Base-by-base conservation (phyloP, 169 alveolate genomes). In the Babesia caballi region DNA sequence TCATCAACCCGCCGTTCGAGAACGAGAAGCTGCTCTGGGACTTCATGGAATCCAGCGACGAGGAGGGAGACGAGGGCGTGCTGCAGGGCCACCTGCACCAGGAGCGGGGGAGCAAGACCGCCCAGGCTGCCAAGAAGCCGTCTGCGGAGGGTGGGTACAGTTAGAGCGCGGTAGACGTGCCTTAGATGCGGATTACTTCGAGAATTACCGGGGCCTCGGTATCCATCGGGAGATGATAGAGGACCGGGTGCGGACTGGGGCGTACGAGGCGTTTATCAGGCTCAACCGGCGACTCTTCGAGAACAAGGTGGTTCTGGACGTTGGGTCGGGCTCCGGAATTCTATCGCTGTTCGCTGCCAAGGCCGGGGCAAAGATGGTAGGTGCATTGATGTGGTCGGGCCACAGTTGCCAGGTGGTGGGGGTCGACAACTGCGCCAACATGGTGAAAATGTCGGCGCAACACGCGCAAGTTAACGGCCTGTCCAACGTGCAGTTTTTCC, bases 281-380 rank as follows among this genome's bases (percentile, higher is more conserved):
- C 66, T 88, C 41, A 82, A 82, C 66, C 60, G 66, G 25, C 65
- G 74, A 49, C 76, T 82, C n/a, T 94, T 94, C 85, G 72, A 89
- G 80, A 91, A 93, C 76, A 94, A 94, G 70, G 82, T 92, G 12
- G 99, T 97, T 0, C 80, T 97, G 21, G 99, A 97, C 81, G 93
- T 97, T 11, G 99, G 99, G 0, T 91, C 97, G 36, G 99, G 99
- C 17, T 95, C 98, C 1, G 98, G 99, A 12, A 96, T 97, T 35
- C 88, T 97, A 41, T 89, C 96, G 27, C 91, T 96, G 58, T 96
- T 97, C 83, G 98, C 99, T 35, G 97, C 98, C 30, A 78, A 83
- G 65, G 97, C 98, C 0, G 98, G 99, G 25, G 98, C 98, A 0
- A 85, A 87, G 53, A 96, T 95, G 74, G 98, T 97, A 17, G 92